Base-by-base conservation (phyloP, 352 stramenopile genomes). In the Pelagophyceae sp. region DNA sequence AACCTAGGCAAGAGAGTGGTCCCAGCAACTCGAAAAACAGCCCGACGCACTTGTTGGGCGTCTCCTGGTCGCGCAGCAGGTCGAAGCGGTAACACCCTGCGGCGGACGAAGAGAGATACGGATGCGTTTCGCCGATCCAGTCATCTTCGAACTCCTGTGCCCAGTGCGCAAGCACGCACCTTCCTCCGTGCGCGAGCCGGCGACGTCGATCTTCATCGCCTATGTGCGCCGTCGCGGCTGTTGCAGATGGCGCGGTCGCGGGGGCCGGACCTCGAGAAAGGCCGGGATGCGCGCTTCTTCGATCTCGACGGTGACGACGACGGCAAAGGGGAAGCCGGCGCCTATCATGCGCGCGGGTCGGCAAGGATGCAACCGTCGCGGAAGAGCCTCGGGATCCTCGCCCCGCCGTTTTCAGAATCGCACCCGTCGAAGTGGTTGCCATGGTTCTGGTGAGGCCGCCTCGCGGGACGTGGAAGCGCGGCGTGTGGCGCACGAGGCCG, bases 201-300 rank as follows among this genome's bases (percentile, higher is more conserved):
- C 72, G 27, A 33, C 72, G 72, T 77, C 72, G n/a, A 77, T n/a
- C 58, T 77, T 67, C 31, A 77, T 72, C 6, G 38, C 72, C n/a
- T n/a, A n/a, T n/a, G n/a, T n/a, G n/a, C n/a, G n/a, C n/a, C n/a
- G n/a, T n/a, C n/a, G n/a, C n/a, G n/a, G n/a, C n/a, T n/a, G n/a
- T n/a, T n/a, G n/a, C n/a, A n/a, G n/a, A n/a, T n/a, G n/a, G n/a
- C n/a, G n/a, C n/a, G n/a, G n/a, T n/a, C n/a, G n/a, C n/a, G n/a
- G n/a, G n/a, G n/a, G n/a, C n/a, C n/a, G n/a, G n/a, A n/a, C n/a
- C 58, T 77, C 54, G 58, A 61, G 58, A 33, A 77, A 77, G 27
- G 23, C 35, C 23, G 45, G n/a, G 32, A 77, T 20, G 3, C 72
- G 35, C 3, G n/a, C 58, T 19, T 63, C n/a, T 29, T 72, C 54